Conservation (phyloP, 225 moss, liverwort and hornwort species). For the Rhytidiadelphus loreus region DNA sequence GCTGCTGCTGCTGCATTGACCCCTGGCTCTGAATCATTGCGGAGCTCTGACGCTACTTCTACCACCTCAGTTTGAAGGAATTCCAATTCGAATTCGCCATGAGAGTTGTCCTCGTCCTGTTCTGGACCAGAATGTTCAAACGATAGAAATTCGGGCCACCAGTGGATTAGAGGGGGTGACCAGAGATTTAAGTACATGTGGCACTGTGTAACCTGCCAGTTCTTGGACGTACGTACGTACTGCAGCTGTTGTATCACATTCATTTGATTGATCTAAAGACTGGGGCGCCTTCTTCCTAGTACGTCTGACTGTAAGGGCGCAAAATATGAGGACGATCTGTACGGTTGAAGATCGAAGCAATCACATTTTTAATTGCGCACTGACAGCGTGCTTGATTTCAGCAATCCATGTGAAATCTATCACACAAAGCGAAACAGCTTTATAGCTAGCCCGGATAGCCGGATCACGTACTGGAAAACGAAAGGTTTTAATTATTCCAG, state of each 20-base stretch:
- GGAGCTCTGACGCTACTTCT: not conserved
- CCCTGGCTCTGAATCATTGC: constrained; percentile 4
- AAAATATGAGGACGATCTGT: not conserved
- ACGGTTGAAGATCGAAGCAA: not conserved
- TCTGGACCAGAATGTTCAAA: not conserved
- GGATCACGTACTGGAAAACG: not conserved
- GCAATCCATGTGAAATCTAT: not conserved
- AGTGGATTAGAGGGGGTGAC: not conserved
- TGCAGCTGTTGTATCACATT: not conserved
- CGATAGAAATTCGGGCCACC: not conserved
- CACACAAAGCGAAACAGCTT: not conserved
- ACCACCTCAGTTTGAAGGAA: not conserved
- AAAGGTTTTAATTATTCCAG: not conserved
- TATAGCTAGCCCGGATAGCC: not conserved
- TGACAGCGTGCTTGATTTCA: not conserved
- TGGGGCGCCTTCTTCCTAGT: not conserved
- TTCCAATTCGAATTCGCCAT: not conserved
- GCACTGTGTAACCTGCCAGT: not conserved
- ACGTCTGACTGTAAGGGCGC: not conserved
- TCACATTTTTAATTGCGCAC: not conserved
- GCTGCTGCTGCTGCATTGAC: not conserved
- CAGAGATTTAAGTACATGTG: not conserved
- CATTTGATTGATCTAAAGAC: not conserved
- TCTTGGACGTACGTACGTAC: not conserved
- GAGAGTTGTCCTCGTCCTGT: constrained; percentile 1